A percentile compares a stretch with the other conserved stretches of the same genome.
phyloP scores from a whole-genome alignment of 2,329 filamentous ascomycete species.

The Fusarium oligoseptatum region DNA sequence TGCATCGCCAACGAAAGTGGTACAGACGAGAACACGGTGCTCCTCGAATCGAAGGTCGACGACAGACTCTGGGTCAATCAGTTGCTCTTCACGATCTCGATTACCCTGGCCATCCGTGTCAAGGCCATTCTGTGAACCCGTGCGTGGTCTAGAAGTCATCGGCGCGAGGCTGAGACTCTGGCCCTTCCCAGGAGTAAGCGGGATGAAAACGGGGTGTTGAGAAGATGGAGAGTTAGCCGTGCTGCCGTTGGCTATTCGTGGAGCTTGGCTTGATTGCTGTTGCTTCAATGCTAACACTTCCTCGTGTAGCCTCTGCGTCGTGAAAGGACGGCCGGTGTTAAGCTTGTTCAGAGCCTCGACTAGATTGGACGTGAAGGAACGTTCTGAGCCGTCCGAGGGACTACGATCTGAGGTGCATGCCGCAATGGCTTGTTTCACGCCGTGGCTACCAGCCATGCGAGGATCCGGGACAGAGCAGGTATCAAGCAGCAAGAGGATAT shows the following conservation, averaged over 20 bases:
- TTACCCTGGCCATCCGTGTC: conserved; percentile 41
- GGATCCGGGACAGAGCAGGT: conserved; percentile 70
- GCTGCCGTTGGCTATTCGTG: conserved; percentile 62
- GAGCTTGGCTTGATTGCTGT: conserved; percentile 58
- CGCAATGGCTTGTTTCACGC: conserved; percentile 73
- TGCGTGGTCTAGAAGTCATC: conserved; percentile 51
- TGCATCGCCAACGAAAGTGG: conserved; percentile 75
- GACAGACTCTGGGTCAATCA: conserved; percentile 62
- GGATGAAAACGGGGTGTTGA: conserved; percentile 66
- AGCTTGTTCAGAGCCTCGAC: conserved; percentile 68
- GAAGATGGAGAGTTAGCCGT: conserved; percentile 51
- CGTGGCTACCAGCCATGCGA: conserved; percentile 64
- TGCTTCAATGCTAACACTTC: conserved; percentile 64
- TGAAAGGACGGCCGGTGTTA: conserved; percentile 67
- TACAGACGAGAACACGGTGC: conserved; percentile 73
- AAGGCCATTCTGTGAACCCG: conserved; percentile 48
- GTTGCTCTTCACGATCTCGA: conserved; percentile 52
- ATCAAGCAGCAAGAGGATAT: conserved; percentile 73
- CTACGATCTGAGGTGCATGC: conserved; percentile 67
- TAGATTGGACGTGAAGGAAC: conserved; percentile 71
- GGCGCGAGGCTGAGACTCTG: conserved; percentile 68
- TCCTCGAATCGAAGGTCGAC: conserved; percentile 73
- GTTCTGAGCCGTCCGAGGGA: conserved; percentile 58
- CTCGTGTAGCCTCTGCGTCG: conserved; percentile 67
- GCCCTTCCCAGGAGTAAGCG: conserved; percentile 66